A percentile compares a stretch with the other conserved stretches of the same genome.
Conservation (phyloP, 2,329 filamentous ascomycete species). For the Fusarium compactum region DNA sequence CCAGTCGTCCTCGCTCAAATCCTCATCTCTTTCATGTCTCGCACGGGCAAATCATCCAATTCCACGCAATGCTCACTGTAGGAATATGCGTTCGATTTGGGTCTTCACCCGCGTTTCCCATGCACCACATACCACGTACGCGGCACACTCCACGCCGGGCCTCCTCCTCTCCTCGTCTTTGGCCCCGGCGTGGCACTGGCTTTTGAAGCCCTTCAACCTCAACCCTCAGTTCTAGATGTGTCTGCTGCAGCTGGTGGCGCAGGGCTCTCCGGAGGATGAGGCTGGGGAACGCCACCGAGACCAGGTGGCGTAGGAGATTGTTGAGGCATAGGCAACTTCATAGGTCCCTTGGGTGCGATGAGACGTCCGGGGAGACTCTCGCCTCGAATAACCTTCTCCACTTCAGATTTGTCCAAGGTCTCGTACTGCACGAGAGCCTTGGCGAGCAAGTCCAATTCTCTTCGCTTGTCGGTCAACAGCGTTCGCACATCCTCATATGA, state of each 20-base stretch:
- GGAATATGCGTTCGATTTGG: slow-evolving; percentile 33
- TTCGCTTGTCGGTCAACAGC: slow-evolving; percentile 79
- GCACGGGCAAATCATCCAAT: slow-evolving; percentile 25
- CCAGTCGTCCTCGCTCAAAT: slow-evolving; percentile 27
- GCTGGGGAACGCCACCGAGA: slow-evolving; percentile 51
- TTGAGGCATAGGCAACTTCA: slow-evolving; percentile 55
- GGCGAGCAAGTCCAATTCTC: slow-evolving; percentile 88
- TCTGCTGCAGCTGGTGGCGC: slow-evolving; percentile 52
- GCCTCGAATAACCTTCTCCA: slow-evolving; percentile 88
- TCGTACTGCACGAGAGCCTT: slow-evolving; percentile 94
- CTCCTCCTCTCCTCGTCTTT: slow-evolving; percentile 1
- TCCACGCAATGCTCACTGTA: slow-evolving; percentile 35
- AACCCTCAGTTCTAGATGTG: slow-evolving; percentile 44
- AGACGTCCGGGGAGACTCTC: slow-evolving; percentile 80
- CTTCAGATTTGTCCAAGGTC: slow-evolving; percentile 88
- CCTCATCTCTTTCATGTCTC: slow-evolving; percentile 26
- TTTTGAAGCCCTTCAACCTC: slow-evolving; percentile 17
- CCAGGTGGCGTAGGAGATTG: slow-evolving; percentile 53
- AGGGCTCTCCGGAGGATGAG: slow-evolving; percentile 51
- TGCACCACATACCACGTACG: slow-evolving; percentile 7
- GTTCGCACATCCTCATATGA: slow-evolving; percentile 79
- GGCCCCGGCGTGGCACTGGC: slow-evolving; percentile 6
- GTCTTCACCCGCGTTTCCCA: slow-evolving; percentile 31
- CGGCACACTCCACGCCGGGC: slow-evolving; percentile 21
- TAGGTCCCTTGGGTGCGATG: slow-evolving; percentile 65